Evolutionary conservation across 2,329 filamentous ascomycete species (phyloP).

Genomic region (Pseudopyricularia cyperi): DNA sequence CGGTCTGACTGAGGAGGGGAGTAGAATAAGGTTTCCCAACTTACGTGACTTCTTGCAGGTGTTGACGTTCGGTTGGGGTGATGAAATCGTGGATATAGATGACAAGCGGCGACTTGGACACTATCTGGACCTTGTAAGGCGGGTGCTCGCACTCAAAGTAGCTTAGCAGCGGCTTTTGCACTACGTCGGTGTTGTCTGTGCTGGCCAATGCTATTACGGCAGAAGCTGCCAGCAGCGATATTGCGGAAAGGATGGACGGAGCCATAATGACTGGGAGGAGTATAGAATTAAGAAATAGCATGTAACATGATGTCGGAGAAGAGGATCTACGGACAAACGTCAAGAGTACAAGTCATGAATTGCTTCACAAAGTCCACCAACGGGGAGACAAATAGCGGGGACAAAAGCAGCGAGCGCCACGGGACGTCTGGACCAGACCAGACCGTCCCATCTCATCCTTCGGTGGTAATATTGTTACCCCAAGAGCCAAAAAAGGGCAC

Average conservation of each 20-base stretch:
- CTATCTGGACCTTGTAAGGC: slow-evolving; percentile 26
- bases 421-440: too few species aligned
- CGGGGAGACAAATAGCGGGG: too few species aligned
- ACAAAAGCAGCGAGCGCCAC: too few species aligned
- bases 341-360: too few species aligned
- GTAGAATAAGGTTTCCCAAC: background rate
- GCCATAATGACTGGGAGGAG: background rate
- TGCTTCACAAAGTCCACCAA: too few species aligned
- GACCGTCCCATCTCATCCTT: too few species aligned
- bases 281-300: background rate
- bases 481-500: background rate
- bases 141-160: slow-evolving; percentile 7
- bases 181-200: background rate
- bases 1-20: background rate
- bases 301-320: too few species aligned
- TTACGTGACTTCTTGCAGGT: slow-evolving; percentile 29
- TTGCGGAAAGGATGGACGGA: background rate
- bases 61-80: slow-evolving; percentile 23
- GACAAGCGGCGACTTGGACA: slow-evolving; percentile 34
- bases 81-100: slow-evolving; percentile 36
- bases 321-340: too few species aligned
- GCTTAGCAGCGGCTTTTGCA: slow-evolving; percentile 1
- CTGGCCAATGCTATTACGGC: background rate
- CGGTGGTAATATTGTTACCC: too few species aligned
- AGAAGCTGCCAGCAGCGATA: slow-evolving; percentile 2